Conservation (phyloP, 108 stramenopile genomes). For the Nitzschia putrida region DNA sequence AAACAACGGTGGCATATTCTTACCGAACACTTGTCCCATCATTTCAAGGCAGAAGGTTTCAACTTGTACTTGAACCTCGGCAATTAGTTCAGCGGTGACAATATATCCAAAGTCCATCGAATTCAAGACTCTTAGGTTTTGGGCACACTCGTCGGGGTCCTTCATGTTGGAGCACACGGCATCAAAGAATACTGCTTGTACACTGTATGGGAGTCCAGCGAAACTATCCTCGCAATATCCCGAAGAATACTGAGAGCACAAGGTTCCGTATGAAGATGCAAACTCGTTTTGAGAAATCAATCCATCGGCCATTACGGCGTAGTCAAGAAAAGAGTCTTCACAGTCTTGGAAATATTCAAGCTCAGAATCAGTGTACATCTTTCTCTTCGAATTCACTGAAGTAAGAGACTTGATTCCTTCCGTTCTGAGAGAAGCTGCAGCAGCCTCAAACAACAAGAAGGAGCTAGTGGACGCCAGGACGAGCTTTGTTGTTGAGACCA, state of each 20-base stretch:
- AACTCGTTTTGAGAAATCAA: constrained; percentile 22
- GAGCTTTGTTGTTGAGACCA: not conserved
- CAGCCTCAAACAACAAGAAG: too few species aligned
- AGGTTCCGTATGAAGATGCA: constrained; percentile 1
- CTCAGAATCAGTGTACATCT: constrained; percentile 6
- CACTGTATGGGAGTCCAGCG: not conserved
- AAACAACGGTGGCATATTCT: not conserved
- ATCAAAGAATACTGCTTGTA: constrained; percentile 9
- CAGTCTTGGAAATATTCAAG: constrained; percentile 11
- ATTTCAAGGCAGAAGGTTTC: constrained; percentile 9
- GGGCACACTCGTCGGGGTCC: not conserved
- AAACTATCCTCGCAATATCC: not conserved
- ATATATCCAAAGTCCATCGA: constrained; percentile 19
- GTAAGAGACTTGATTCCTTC: too few species aligned
- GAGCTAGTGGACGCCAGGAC: not conserved
- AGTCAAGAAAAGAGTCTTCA: constrained; percentile 12
- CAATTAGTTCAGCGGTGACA: not conserved
- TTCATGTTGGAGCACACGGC: constrained; percentile 11
- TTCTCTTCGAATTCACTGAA: too few species aligned
- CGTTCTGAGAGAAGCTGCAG: too few species aligned
- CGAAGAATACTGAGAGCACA: constrained; percentile 1
- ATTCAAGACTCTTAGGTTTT: constrained; percentile 4
- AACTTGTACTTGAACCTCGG: constrained; percentile 7
- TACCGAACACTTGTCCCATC: constrained; percentile 7
- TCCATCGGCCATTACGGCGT: constrained; percentile 4